A percentile compares a stretch with the other conserved stretches of the same genome.
phyloP scores from a whole-genome alignment of 768 basidiomycete genomes.

The Boletus bicolor region DNA sequence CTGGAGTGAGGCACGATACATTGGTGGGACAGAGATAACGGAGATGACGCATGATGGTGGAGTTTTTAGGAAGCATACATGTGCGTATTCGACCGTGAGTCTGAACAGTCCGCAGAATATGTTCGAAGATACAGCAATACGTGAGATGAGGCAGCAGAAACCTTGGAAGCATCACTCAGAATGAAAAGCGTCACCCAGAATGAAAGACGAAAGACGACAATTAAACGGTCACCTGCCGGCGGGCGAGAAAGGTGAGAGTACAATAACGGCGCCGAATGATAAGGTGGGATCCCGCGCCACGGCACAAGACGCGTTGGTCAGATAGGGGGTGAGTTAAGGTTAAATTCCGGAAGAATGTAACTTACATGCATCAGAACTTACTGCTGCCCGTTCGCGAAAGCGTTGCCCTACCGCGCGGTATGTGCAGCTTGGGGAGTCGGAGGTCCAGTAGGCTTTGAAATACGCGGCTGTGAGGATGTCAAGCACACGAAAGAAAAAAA shows the following conservation, averaged over 20 bases:
- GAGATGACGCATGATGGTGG: not conserved
- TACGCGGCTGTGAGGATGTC: not conserved
- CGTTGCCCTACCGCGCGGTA: not conserved
- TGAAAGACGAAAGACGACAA: not conserved
- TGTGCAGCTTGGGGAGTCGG: constrained; percentile 1
- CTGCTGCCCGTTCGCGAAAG: not conserved
- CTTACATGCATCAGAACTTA: constrained; percentile 1
- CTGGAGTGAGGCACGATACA: not conserved
- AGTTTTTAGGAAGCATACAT: not conserved
- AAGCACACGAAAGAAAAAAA: not conserved
- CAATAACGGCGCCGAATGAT: not conserved
- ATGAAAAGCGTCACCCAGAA: not conserved
- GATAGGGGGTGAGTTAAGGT: not conserved
- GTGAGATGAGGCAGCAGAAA: not conserved
- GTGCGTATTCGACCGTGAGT: not conserved
- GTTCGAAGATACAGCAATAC: not conserved
- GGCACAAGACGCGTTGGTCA: not conserved
- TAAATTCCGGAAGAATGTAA: not conserved
- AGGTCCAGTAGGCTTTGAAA: constrained; percentile 5
- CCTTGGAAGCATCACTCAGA: not conserved
- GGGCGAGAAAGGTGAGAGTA: not conserved
- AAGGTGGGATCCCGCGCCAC: constrained; percentile 10
- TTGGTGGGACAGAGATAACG: not conserved
- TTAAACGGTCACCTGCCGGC: not conserved
- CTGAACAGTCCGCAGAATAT: not conserved